Conservation (phyloP, 2,329 filamentous ascomycete species). For the Colletotrichum sp. region DNA sequence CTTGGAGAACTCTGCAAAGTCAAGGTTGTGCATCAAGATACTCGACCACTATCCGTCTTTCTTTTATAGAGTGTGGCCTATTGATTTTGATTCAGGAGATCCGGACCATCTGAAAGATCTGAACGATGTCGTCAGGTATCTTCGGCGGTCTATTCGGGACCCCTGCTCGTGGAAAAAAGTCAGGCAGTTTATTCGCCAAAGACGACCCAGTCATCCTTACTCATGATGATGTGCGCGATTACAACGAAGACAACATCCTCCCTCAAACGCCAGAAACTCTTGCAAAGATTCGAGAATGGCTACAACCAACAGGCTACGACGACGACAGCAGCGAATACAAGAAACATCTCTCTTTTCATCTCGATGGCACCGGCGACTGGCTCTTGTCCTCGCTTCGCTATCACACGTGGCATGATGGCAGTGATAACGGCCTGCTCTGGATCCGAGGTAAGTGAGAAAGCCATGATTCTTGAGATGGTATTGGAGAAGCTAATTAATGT, state of each 20-base stretch:
- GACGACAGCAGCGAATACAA: constrained; percentile 26
- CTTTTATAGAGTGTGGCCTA: not conserved
- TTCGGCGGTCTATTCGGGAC: not conserved
- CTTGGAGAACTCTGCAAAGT: not conserved
- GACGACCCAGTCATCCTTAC: not conserved
- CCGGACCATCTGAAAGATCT: not conserved
- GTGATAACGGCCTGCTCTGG: constrained; percentile 29
- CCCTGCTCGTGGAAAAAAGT: not conserved
- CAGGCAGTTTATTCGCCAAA: not conserved
- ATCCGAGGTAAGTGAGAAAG: constrained; percentile 24
- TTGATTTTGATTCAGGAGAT: not conserved
- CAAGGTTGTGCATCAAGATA: not conserved
- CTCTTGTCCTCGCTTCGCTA: constrained; percentile 22
- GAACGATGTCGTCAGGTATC: not conserved
- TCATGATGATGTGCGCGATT: not conserved
- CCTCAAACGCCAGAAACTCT: not conserved
- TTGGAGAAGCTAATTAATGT: not conserved
- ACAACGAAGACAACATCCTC: not conserved
- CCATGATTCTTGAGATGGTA: not conserved
- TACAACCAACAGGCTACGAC: constrained; percentile 26
- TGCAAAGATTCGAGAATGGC: not conserved
- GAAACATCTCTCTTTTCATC: constrained; percentile 26
- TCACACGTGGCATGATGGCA: constrained; percentile 23
- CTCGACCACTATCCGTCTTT: not conserved
- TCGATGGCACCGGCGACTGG: constrained; percentile 28